A percentile compares a stretch with the other conserved stretches of the same genome.
Conservation (phyloP, 225 moss, liverwort and hornwort genomes). For the Physcomitrium patens region DNA sequence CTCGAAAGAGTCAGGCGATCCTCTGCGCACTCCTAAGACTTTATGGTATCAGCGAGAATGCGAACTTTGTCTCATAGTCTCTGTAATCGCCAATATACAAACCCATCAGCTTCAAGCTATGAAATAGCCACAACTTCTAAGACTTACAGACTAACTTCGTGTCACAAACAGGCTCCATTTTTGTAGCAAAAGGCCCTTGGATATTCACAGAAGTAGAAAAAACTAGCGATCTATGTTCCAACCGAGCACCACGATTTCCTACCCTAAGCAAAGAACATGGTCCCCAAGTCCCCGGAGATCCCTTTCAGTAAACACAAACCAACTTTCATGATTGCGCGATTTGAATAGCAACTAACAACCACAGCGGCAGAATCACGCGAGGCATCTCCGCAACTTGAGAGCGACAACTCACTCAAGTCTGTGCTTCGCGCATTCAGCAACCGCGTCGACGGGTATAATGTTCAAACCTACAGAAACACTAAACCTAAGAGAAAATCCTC, state of each 20-base stretch:
- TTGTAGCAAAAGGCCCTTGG: background rate
- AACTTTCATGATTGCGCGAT: background rate
- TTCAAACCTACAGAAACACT: background rate
- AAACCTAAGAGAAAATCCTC: constrained; percentile 8
- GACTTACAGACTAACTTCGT: background rate
- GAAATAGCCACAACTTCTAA: background rate
- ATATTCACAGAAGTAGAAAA: background rate
- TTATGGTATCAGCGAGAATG: constrained; percentile 11
- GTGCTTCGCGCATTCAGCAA: background rate
- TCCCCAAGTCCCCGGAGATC: background rate
- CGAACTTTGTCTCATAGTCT: constrained; percentile 6
- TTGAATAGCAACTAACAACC: background rate
- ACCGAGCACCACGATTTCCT: constrained; percentile 2
- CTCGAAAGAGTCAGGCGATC: constrained; percentile 27
- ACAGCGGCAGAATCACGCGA: background rate
- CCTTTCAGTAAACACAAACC: background rate
- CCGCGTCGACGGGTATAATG: background rate
- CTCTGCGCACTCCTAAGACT: constrained; percentile 5
- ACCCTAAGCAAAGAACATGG: constrained; percentile 8
- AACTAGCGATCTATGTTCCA: background rate
- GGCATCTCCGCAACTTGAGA: background rate
- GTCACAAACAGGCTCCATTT: background rate
- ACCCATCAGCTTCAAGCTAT: background rate
- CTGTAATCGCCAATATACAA: constrained; percentile 3
- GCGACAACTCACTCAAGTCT: background rate